These are phyloP conservation scores for Mycocentrospora acerina DNA, from an alignment of 2,329 filamentous ascomycete genomes.

Conservation along the genomic window DNA sequence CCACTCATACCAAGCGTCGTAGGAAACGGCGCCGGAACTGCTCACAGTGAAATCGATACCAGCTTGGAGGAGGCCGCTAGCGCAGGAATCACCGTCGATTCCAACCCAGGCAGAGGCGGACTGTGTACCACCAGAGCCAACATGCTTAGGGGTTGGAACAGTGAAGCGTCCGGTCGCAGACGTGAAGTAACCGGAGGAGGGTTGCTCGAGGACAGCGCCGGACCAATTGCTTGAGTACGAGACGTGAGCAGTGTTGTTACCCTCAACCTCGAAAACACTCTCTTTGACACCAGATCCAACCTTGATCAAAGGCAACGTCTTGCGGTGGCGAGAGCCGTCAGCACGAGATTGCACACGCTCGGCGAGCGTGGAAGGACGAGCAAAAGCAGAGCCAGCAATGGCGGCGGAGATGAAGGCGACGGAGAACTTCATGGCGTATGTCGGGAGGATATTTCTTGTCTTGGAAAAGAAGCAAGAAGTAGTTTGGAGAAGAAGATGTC, in stretches of 20 bases:
- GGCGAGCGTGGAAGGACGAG: slow-evolving; percentile 16
- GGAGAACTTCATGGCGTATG: slow-evolving; percentile 17
- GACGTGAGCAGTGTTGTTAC: slow-evolving; percentile 45
- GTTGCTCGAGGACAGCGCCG: slow-evolving; percentile 53
- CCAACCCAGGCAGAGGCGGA: slow-evolving; percentile 61
- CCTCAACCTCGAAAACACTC: slow-evolving; percentile 13
- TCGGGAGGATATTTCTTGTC: not conserved
- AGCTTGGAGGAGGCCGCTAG: slow-evolving; percentile 56
- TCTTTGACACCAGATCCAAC: slow-evolving; percentile 13
- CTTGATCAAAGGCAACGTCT: slow-evolving; percentile 15
- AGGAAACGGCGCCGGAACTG: slow-evolving; percentile 40
- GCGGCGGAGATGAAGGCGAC: slow-evolving; percentile 10
- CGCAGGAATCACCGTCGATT: slow-evolving; percentile 62
- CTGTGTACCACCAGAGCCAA: slow-evolving; percentile 42
- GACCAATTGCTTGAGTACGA: slow-evolving; percentile 61
- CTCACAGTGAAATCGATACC: slow-evolving; percentile 57
- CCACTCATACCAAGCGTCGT: slow-evolving; percentile 64
- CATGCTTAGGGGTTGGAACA: slow-evolving; percentile 52
- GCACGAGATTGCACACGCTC: slow-evolving; percentile 17
- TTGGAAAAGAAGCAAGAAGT: not conserved
- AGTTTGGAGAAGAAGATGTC: not conserved
- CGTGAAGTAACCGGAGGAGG: slow-evolving; percentile 51
- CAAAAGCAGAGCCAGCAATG: slow-evolving; percentile 12
- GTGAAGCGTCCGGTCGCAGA: slow-evolving; percentile 57
- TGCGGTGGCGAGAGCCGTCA: slow-evolving; percentile 13